Conservation (phyloP, 2,329 filamentous ascomycete genomes). For the Conoideocrella luteorostrata region DNA sequence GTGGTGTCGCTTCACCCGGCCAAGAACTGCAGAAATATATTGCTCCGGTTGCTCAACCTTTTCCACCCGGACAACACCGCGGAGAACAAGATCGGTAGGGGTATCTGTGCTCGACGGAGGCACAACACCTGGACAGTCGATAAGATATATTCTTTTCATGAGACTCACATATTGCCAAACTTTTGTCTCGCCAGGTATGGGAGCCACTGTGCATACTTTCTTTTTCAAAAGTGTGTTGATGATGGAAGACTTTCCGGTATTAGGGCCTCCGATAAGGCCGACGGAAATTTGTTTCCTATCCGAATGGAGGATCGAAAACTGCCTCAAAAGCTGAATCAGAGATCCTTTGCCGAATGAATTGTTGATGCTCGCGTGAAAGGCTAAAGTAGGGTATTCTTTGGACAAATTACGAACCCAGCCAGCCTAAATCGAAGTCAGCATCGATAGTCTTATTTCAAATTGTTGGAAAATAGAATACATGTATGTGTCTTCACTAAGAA, state of each 20-base stretch:
- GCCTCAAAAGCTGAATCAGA: conserved; percentile 81
- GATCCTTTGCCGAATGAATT: conserved; percentile 97
- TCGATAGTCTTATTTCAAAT: not conserved
- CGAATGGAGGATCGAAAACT: conserved; percentile 85
- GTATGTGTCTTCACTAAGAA: conserved; percentile 99
- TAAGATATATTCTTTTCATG: conserved; percentile 85
- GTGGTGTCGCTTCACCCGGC: conserved; percentile 76
- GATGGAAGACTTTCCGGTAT: conserved; percentile 92
- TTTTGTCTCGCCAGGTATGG: conserved; percentile 94
- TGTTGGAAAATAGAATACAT: conserved; percentile 23
- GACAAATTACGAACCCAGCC: conserved; percentile 86
- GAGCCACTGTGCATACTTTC: conserved; percentile 87
- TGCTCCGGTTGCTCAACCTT: conserved; percentile 96
- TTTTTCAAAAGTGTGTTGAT: conserved; percentile 96
- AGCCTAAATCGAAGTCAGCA: conserved; percentile 52
- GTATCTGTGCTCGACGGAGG: conserved; percentile 80
- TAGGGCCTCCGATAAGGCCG: conserved; percentile 72
- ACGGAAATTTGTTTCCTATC: conserved; percentile 93
- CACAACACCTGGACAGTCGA: conserved; percentile 95
- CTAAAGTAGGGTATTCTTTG: conserved; percentile 87
- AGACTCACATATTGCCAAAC: conserved; percentile 97
- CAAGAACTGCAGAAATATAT: conserved; percentile 80
- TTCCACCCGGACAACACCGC: conserved; percentile 88
- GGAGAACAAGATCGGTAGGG: conserved; percentile 79
- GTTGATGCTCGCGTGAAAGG: conserved; percentile 90